Evolutionary conservation across 257 asterid species (phyloP), one percentile per base, ranked within the genome.

Genomic region (Solanum arcanum): DNA sequence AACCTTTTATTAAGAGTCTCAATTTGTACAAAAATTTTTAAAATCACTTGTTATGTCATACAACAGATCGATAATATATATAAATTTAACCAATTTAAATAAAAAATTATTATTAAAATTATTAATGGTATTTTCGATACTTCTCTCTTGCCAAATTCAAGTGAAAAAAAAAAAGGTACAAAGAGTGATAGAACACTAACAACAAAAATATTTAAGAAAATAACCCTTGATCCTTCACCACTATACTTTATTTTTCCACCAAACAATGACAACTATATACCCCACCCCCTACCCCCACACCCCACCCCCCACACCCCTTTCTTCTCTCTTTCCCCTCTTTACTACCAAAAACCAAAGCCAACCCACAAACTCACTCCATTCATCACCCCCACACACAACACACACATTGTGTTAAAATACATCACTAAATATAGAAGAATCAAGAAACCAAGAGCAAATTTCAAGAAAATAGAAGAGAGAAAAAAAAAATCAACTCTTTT

Each of bases 221-320:
- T 52, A 86, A 72, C 84, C 20, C 41, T 60, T 86, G 60, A 80
- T 83, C 80, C 44, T 75, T 84, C 77, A 52, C 76, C 44, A 86
- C 76, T 82, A 81, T 29, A 78, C 91, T 92, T 93, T 89, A 92
- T 92, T 90, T 87, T 92, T 92, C 93, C 93, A 94, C 94, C 98
- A 92, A 91, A 93, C 94, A 86, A 86, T 73, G 68, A 49, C 87
- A 85, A 73, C 87, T 41, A 31, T 66, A 37, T 25, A 37, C 25
- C 62, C 88, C 91, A 46, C 90, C 62, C 91, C 88, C 91, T 35
- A 91, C 82, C 86, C 90, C 90, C 84, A 11, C 59, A 21, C 37
- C 74, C 85, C 42, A 49, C 9, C 33, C 89, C 83, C 37, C 31
- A 29, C 31, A 59, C 78, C 25, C 90, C 68, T 27, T 12, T 77